Evolutionary conservation across 2,329 filamentous ascomycete genomes (phyloP).

Genomic region (Cladobotryum protrusum): DNA sequence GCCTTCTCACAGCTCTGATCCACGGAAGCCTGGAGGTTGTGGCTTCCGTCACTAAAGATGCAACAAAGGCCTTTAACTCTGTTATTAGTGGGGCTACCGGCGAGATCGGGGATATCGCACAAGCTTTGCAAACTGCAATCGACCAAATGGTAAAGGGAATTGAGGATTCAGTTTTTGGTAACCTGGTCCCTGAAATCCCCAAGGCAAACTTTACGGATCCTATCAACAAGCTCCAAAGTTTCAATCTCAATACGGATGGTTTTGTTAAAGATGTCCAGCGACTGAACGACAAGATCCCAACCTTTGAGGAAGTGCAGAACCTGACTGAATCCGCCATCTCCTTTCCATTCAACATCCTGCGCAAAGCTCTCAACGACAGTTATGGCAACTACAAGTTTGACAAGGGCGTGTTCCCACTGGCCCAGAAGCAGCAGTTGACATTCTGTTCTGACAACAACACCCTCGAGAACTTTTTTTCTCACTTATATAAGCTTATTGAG

Average conservation of each 20-base stretch:
- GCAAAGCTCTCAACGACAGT: conserved; percentile 62
- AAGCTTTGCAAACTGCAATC: conserved; percentile 42
- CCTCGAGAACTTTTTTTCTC: conserved; percentile 77
- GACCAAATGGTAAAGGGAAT: conserved; percentile 42
- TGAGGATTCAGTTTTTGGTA: conserved; percentile 41
- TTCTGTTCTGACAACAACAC: conserved; percentile 85
- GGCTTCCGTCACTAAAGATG: conserved; percentile 45
- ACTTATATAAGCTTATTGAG: conserved; percentile 59
- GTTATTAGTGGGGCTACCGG: conserved; percentile 52
- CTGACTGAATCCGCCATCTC: conserved; percentile 68
- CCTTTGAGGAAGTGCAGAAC: conserved; percentile 77
- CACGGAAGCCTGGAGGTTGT: conserved; percentile 70
- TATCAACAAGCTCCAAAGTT: conserved; percentile 60
- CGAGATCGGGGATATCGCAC: conserved; percentile 51
- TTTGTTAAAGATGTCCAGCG: conserved; percentile 64
- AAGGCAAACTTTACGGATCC: conserved; percentile 58
- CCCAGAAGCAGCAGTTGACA: conserved; percentile 70
- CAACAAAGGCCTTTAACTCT: conserved; percentile 42
- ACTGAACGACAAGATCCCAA: conserved; percentile 74
- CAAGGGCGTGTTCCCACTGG: conserved; percentile 70
- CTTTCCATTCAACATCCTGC: conserved; percentile 75
- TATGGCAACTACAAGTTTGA: conserved; percentile 74
- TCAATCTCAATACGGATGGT: conserved; percentile 60
- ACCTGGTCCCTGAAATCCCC: conserved; percentile 40
- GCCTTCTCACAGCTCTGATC: conserved; percentile 78